Percentiles rank a stretch among this genome's conserved stretches.
Conservation (phyloP, 768 basidiomycete genomes). For the Inosperma sp. region DNA sequence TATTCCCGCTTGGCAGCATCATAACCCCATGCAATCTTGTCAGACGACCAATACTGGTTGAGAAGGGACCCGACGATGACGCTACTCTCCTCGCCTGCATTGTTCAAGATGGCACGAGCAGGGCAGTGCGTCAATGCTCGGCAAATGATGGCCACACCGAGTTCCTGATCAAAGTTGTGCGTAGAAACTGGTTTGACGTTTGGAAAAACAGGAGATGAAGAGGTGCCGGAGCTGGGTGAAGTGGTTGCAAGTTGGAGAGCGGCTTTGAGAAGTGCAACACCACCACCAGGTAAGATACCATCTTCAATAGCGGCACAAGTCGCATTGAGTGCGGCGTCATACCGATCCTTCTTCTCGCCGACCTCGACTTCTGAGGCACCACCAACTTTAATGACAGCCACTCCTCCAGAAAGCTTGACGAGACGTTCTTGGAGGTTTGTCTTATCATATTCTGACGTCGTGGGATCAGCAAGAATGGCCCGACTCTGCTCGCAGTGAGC, state of each 20-base stretch:
- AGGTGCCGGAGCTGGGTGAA: constrained; percentile 50
- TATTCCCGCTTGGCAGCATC: constrained; percentile 90
- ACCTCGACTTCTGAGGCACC: constrained; percentile 94
- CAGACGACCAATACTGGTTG: constrained; percentile 59
- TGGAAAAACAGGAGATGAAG: constrained; percentile 46
- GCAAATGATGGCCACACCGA: constrained; percentile 89
- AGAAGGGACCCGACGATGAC: constrained; percentile 90
- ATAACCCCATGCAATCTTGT: constrained; percentile 84
- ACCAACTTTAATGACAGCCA: constrained; percentile 97
- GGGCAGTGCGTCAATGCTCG: constrained; percentile 81
- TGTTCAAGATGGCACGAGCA: too few relatives aligned
- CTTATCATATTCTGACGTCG: constrained; percentile 90
- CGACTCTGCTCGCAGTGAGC: constrained; percentile 96
- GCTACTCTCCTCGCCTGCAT: constrained; percentile 85
- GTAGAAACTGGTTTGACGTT: constrained; percentile 68
- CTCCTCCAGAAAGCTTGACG: constrained; percentile 93
- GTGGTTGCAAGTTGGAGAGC: too few relatives aligned
- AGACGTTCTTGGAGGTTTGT: constrained; percentile 94
- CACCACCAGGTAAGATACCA: too few relatives aligned
- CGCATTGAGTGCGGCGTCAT: constrained; percentile 96
- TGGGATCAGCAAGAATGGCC: constrained; percentile 70
- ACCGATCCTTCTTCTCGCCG: constrained; percentile 98
- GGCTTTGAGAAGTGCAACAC: constrained; percentile 87
- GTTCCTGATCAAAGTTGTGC: constrained; percentile 94
- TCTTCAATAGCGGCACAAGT: constrained; percentile 96